Conservation (phyloP, 2,329 filamentous ascomycete species). For the Apiospora rasikravindrae region DNA sequence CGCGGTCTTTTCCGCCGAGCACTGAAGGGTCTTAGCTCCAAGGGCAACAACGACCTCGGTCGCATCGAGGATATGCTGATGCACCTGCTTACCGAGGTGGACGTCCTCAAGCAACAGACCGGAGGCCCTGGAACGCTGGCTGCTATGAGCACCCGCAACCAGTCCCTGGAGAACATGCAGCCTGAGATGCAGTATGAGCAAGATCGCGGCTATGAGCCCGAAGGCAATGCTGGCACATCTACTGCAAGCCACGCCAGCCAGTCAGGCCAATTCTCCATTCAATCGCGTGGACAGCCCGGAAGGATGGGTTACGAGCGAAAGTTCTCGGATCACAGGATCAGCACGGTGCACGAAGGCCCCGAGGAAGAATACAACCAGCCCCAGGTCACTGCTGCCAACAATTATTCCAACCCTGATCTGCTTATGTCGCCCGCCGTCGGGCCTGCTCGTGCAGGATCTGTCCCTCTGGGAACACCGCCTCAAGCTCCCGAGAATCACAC, state of each 20-base stretch:
- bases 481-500: constrained; percentile 47
- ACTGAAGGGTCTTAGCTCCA: constrained; percentile 86
- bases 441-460: constrained; percentile 55
- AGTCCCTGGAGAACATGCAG: constrained; percentile 73
- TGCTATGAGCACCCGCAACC: constrained; percentile 56
- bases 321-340: constrained; percentile 80
- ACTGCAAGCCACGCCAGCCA: constrained; percentile 74
- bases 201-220: constrained; percentile 80
- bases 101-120: constrained; percentile 73
- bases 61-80: constrained; percentile 93
- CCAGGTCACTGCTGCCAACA: constrained; percentile 44
- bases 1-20: constrained; percentile 93
- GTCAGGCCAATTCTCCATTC: constrained; percentile 75
- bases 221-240: constrained; percentile 78
- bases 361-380: constrained; percentile 70
- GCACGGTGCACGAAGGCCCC: constrained; percentile 84
- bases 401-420: constrained; percentile 63
- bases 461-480: constrained; percentile 64
- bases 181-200: constrained; percentile 69
- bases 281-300: constrained; percentile 51
- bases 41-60: constrained; percentile 84
- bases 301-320: constrained; percentile 57
- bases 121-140: constrained; percentile 42
- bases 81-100: constrained; percentile 89
- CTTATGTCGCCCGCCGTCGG: constrained; percentile 67